phyloP scores from a whole-genome alignment of 495 filamentous ascomycete species.

The Chlorociboria aeruginascens region DNA sequence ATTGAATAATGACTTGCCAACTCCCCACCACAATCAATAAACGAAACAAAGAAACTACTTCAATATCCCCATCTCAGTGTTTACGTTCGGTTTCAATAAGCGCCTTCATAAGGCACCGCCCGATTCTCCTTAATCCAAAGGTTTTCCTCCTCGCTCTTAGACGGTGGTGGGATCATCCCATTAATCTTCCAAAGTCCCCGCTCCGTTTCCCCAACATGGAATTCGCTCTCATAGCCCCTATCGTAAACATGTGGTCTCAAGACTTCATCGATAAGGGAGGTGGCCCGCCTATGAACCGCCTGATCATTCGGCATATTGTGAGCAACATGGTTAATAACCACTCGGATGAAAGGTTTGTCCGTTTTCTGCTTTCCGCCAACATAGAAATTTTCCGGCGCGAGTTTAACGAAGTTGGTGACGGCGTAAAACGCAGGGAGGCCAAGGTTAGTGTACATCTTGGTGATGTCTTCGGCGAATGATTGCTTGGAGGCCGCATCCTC shows the following conservation, averaged over 20 bases:
- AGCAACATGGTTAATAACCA: constrained; percentile 24
- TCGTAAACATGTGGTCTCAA: constrained; percentile 24
- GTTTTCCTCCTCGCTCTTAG: constrained; percentile 1
- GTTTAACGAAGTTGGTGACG: constrained; percentile 22
- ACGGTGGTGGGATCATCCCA: constrained; percentile 1
- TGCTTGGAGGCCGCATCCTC: constrained; percentile 15
- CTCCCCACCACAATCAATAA: too few relatives aligned
- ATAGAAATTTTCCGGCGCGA: constrained; percentile 17
- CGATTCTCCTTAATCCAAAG: background rate
- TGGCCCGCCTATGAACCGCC: background rate
- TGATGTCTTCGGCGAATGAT: constrained; percentile 19
- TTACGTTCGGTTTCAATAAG: too few relatives aligned
- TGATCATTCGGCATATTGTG: constrained; percentile 12
- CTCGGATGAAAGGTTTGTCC: constrained; percentile 23
- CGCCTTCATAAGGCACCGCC: background rate
- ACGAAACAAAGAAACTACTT: too few relatives aligned
- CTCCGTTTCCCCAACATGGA: constrained; percentile 20
- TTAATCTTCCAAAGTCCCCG: constrained; percentile 6
- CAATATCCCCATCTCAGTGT: too few relatives aligned
- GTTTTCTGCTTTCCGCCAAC: constrained; percentile 19
- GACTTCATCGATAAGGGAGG: constrained; percentile 11
- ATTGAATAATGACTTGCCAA: background rate
- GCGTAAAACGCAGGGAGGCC: constrained; percentile 30
- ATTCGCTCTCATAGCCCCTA: constrained; percentile 30
- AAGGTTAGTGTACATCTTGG: constrained; percentile 21